Evolutionary conservation across 1,139 yeast genomes (phyloP).

Genomic region (Zygosaccharomyces sapae): DNA sequence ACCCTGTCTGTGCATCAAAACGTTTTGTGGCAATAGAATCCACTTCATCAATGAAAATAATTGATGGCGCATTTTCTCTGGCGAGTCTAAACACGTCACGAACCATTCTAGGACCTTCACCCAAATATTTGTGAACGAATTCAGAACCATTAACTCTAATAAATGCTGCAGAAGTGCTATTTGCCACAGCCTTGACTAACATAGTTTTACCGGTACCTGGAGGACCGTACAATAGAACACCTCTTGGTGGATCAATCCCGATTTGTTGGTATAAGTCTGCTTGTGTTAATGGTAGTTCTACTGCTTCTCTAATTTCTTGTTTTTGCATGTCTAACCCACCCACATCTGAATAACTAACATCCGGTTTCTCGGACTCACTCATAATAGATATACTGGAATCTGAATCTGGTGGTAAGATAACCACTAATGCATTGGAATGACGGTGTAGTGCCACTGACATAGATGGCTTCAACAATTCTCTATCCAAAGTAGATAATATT

Average conservation of each 20-base stretch:
- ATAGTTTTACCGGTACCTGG: constrained; percentile 99
- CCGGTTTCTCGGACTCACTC: constrained; percentile 91
- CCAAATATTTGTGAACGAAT: constrained; percentile 94
- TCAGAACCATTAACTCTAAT: constrained; percentile 97
- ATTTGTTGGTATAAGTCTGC: constrained; percentile 94
- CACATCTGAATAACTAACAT: constrained; percentile 77
- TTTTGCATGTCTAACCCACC: constrained; percentile 99
- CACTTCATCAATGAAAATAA: constrained; percentile 95
- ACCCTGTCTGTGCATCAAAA: constrained; percentile 99
- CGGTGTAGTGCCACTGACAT: constrained; percentile 97
- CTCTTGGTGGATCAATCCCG: constrained; percentile 98
- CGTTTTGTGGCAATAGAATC: constrained; percentile 99
- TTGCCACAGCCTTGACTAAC: constrained; percentile 98
- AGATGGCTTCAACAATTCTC: constrained; percentile 90
- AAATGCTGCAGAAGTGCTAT: constrained; percentile 90
- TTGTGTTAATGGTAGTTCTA: constrained; percentile 92
- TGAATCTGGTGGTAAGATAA: constrained; percentile 97
- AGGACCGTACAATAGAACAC: constrained; percentile 94
- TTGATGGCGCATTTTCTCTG: constrained; percentile 93
- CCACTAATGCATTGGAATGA: constrained; percentile 95
- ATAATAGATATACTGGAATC: constrained; percentile 94
- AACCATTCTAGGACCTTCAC: constrained; percentile 99
- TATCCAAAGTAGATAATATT: constrained; percentile 87
- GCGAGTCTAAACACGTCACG: constrained; percentile 97
- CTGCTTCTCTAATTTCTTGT: constrained; percentile 98